phyloP scores from a whole-genome alignment of 179 eudicot genomes.

The Gypsophila paniculata region DNA sequence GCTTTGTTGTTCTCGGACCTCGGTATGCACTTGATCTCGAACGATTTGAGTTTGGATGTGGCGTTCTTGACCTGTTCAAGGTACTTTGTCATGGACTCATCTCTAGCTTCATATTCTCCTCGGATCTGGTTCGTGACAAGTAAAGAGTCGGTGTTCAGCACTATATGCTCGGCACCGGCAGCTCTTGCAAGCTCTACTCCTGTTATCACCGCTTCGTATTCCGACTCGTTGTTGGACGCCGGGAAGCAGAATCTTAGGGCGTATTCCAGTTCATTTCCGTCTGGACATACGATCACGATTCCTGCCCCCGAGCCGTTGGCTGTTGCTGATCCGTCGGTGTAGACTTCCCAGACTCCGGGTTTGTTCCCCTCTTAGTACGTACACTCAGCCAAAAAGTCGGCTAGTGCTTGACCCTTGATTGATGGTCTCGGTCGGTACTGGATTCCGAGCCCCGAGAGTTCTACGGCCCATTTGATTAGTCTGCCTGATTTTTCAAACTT shows the following conservation, averaged over 20 bases:
- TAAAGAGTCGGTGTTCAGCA: neutral
- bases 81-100: no score
- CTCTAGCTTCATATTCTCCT: no score
- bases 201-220: conserved; percentile 6
- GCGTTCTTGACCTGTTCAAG: no score
- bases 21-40: no score
- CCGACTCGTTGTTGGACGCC: conserved; percentile 6
- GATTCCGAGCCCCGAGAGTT: neutral
- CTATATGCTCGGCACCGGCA: neutral
- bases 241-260: neutral
- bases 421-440: neutral
- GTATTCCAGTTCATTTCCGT: neutral
- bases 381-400: neutral
- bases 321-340: neutral
- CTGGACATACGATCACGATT: neutral
- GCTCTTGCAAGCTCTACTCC: neutral
- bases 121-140: neutral
- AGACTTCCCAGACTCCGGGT: neutral
- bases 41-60: no score
- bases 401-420: conserved; percentile 9
- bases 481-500: no score
- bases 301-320: neutral
- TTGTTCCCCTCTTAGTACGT: no score
- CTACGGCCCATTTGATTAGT: neutral
- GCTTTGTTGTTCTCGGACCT: no score